These are phyloP conservation scores for Aspergillus persii DNA, from an alignment of 2,329 filamentous ascomycete genomes.

Conservation along the genomic window DNA sequence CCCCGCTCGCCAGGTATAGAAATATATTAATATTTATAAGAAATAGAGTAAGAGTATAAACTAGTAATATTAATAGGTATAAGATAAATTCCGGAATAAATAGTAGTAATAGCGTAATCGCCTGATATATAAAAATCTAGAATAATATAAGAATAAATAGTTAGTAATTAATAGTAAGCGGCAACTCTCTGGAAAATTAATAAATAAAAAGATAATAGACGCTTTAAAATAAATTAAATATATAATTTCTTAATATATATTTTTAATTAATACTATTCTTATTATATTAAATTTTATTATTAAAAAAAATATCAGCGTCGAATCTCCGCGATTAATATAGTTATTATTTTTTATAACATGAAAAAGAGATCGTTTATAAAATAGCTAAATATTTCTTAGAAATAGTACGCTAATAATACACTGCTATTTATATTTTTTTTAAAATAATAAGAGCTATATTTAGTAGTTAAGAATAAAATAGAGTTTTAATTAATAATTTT, in stretches of 20 bases:
- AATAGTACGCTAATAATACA: too few species aligned
- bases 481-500: slow-evolving; percentile 13
- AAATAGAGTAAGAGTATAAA: slow-evolving; percentile 16
- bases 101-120: slow-evolving; percentile 19
- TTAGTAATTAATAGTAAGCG: slow-evolving; percentile 25
- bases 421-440: slow-evolving; percentile 4
- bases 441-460: slow-evolving; percentile 13
- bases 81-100: slow-evolving; percentile 19
- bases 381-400: slow-evolving; percentile 5
- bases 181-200: slow-evolving; percentile 24
- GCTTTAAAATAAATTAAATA: slow-evolving; percentile 20
- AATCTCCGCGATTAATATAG: slow-evolving; percentile 25
- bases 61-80: slow-evolving; percentile 10
- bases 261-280: slow-evolving; percentile 24
- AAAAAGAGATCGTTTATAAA: slow-evolving; percentile 25
- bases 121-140: slow-evolving; percentile 23
- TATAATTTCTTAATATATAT: slow-evolving; percentile 23
- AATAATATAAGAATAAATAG: slow-evolving; percentile 28
- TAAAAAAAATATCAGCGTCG: slow-evolving; percentile 24
- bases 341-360: slow-evolving; percentile 25
- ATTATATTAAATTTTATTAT: slow-evolving; percentile 23
- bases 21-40: slow-evolving; percentile 9
- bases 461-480: slow-evolving; percentile 6
- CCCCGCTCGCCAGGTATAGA: not conserved
- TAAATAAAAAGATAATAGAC: slow-evolving; percentile 24